Evolutionary conservation across 805 yeast species (phyloP).

Genomic region (Debaryomyces hansenii): DNA sequence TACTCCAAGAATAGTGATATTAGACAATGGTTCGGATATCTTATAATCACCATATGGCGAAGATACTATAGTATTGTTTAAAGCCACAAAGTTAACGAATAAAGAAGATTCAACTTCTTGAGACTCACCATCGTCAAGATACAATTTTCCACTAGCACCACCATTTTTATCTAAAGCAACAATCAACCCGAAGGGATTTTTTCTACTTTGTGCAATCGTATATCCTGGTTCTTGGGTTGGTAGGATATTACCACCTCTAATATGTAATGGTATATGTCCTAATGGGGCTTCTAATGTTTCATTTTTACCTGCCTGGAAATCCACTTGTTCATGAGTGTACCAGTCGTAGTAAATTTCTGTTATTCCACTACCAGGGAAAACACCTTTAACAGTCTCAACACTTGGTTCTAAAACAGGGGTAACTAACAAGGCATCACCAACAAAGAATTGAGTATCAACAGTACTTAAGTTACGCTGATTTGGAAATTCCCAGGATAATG

Average conservation of each 20-base stretch:
- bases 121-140: slow-evolving; percentile 25
- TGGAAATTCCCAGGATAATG: slow-evolving; percentile 24
- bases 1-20: slow-evolving; percentile 21
- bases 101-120: slow-evolving; percentile 13
- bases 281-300: slow-evolving; percentile 24
- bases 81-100: slow-evolving; percentile 16
- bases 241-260: slow-evolving; percentile 21
- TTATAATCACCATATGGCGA: slow-evolving; percentile 15
- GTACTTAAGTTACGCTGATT: slow-evolving; percentile 13
- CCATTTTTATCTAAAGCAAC: slow-evolving; percentile 20
- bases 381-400: slow-evolving; percentile 17
- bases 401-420: slow-evolving; percentile 26
- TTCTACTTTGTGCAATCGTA: slow-evolving; percentile 20
- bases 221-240: slow-evolving; percentile 25
- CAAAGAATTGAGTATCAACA: slow-evolving; percentile 23
- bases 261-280: slow-evolving; percentile 24
- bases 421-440: slow-evolving; percentile 24
- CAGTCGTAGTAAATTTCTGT: slow-evolving; percentile 25
- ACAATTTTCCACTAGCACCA: slow-evolving; percentile 18
- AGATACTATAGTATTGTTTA: slow-evolving; percentile 8
- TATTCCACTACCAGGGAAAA: slow-evolving; percentile 19
- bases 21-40: slow-evolving; percentile 16
- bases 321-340: slow-evolving; percentile 17
- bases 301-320: slow-evolving; percentile 17
- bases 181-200: slow-evolving; percentile 19